A percentile compares a stretch with the other conserved stretches of the same genome.
Conservation (phyloP, 805 yeast genomes). For the Ogataea sp. region DNA sequence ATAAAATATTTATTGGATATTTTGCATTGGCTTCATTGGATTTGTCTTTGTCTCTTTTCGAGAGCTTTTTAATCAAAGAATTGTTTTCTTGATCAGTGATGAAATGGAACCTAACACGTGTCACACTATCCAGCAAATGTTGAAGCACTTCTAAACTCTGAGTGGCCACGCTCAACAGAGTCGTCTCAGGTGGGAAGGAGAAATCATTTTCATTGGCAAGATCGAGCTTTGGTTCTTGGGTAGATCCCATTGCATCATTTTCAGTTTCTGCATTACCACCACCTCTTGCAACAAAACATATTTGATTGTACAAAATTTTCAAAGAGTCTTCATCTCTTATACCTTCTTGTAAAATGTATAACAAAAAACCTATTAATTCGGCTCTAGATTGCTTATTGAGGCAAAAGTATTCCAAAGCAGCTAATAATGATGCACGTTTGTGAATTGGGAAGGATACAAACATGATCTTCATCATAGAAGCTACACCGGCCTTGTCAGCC, state of each 20-base stretch:
- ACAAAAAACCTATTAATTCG: slow-evolving; percentile 61
- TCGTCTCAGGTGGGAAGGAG: slow-evolving; percentile 48
- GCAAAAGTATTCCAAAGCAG: slow-evolving; percentile 59
- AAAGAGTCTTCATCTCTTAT: slow-evolving; percentile 48
- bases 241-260: not conserved
- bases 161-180: slow-evolving; percentile 64
- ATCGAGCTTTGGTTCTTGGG: slow-evolving; percentile 1
- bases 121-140: slow-evolving; percentile 57
- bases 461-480: slow-evolving; percentile 60
- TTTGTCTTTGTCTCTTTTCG: slow-evolving; percentile 26
- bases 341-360: slow-evolving; percentile 75
- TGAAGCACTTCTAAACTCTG: slow-evolving; percentile 74
- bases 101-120: slow-evolving; percentile 64
- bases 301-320: slow-evolving; percentile 51
- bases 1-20: slow-evolving; percentile 67
- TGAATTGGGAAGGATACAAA: slow-evolving; percentile 65
- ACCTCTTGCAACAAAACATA: slow-evolving; percentile 31
- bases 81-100: slow-evolving; percentile 67
- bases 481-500: slow-evolving; percentile 67
- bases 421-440: slow-evolving; percentile 58
- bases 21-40: slow-evolving; percentile 41
- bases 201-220: slow-evolving; percentile 7
- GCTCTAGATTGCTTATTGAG: slow-evolving; percentile 69
- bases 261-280: slow-evolving; percentile 1
- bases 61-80: slow-evolving; percentile 29